Evolutionary conservation across 805 yeast genomes (phyloP).

Genomic region (Kregervanrija pseudodelftensis): DNA sequence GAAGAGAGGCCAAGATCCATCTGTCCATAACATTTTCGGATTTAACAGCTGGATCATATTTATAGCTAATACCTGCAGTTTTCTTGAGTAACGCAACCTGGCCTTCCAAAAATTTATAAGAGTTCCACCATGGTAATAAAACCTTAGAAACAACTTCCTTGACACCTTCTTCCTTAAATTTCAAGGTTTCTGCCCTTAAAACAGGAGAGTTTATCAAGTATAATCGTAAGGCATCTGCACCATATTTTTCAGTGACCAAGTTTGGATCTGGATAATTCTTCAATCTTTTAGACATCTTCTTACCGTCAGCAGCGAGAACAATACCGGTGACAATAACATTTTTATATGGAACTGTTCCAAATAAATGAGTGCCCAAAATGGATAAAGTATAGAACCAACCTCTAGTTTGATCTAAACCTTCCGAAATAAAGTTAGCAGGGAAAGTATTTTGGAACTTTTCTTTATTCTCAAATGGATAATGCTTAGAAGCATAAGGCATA

Average conservation of each 20-base stretch:
- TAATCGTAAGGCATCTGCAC: conserved; percentile 96
- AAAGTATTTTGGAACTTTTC: conserved; percentile 65
- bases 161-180: conserved; percentile 98
- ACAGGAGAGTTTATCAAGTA: conserved; percentile 97
- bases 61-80: conserved; percentile 61
- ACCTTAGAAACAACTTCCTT: conserved; percentile 96
- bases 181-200: conserved; percentile 90
- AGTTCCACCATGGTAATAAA: conserved; percentile 97
- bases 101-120: conserved; percentile 93
- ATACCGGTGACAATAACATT: conserved; percentile 96
- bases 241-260: conserved; percentile 74
- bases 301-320: conserved; percentile 96
- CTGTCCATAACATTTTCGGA: conserved; percentile 93
- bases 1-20: conserved; percentile 96
- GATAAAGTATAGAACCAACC: conserved; percentile 99
- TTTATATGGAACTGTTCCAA: conserved; percentile 86
- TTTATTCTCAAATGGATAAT: conserved; percentile 83
- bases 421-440: conserved; percentile 97
- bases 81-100: conserved; percentile 82
- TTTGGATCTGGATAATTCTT: conserved; percentile 97
- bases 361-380: conserved; percentile 90
- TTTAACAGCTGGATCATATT: conserved; percentile 54
- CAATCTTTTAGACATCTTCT: conserved; percentile 97
- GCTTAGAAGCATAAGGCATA: conserved; percentile 97
- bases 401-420: conserved; percentile 99